Evolutionary conservation across 1,284 basidiomycete species (phyloP).

Genomic region (Boletus semigastroideus): DNA sequence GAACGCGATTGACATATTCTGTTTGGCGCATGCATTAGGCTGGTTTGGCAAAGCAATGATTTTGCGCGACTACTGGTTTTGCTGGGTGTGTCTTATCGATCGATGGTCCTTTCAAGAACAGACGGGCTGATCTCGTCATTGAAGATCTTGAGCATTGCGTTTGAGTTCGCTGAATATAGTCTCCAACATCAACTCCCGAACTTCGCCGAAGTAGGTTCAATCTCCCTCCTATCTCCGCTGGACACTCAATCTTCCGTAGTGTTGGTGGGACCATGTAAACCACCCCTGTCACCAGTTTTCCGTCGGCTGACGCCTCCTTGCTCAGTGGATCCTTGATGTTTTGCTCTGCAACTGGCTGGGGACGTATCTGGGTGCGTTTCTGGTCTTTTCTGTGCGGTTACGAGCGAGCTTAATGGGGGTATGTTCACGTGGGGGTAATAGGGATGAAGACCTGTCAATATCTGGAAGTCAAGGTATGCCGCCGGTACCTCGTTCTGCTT

Average conservation of each 20-base stretch:
- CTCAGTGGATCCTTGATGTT: slow-evolving; percentile 81
- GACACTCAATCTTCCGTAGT: slow-evolving; percentile 42
- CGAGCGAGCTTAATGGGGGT: slow-evolving; percentile 5
- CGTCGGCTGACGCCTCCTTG: slow-evolving; percentile 15
- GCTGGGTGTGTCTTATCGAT: slow-evolving; percentile 58
- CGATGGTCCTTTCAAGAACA: slow-evolving; percentile 1
- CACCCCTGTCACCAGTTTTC: not conserved
- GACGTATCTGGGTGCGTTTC: slow-evolving; percentile 64
- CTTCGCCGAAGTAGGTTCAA: slow-evolving; percentile 68
- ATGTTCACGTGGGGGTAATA: slow-evolving; percentile 25
- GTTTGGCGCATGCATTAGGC: slow-evolving; percentile 75
- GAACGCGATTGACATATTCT: slow-evolving; percentile 82
- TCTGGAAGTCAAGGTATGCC: slow-evolving; percentile 74
- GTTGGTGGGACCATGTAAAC: slow-evolving; percentile 86
- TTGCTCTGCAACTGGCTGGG: slow-evolving; percentile 85
- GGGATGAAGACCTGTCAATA: slow-evolving; percentile 86
- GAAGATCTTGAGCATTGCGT: slow-evolving; percentile 81
- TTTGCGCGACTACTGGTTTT: slow-evolving; percentile 86
- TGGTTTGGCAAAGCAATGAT: slow-evolving; percentile 89
- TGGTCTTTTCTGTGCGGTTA: slow-evolving; percentile 1
- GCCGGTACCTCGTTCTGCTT: not conserved
- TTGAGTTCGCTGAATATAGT: slow-evolving; percentile 83
- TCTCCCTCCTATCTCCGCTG: slow-evolving; percentile 17
- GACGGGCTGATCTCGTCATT: slow-evolving; percentile 6
- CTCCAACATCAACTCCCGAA: slow-evolving; percentile 81